Base-by-base conservation (phyloP, 345 rosid genomes). In the Lepidium aucheri region DNA sequence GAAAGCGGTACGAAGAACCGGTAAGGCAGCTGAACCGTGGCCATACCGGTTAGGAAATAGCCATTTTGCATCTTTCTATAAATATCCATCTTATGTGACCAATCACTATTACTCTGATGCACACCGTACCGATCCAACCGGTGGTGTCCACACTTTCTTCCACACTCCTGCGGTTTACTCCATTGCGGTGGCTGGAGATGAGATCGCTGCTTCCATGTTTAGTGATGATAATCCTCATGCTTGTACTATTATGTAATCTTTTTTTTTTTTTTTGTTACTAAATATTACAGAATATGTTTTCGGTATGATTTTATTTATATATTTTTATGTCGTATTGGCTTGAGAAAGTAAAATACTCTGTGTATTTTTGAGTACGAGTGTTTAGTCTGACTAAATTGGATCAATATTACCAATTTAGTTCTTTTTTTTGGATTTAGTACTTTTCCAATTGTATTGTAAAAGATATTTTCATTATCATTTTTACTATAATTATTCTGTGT, bases 221-320 rank as follows among this genome's bases (percentile, higher is more conserved):
- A 91, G 98, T 11, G 96, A 89, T 59, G 96, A 91, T 53, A 89
- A 91, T 65, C 95, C 95, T 0, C 92, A 91, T 67, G 96, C 98
- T 65, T 89, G 92, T 80, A 14, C 82, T 39, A 79, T 89, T 35
- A 88, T 88, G 97, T 85, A 85, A 54, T 66, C 20, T 14, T 6
- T 9, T 39, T 33, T 15, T 44, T 50, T 66, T 15, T 14, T 6
- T 9, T 39, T 33, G 13, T 44, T 50, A 28, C 7, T 9, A n/a
- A 4, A 1, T 14, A 5, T 8, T 8, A 47, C 15, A 18, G n/a
- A 20, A 11, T 12, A 44, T 64, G 52, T 55, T 63, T 62, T 63
- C 13, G 17, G 7, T 67, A 17, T 40, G 16, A 11, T 30, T 13
- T 8, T n/a, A 7, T 34, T 56, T 4, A 3, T 13, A 16, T 10